Percentiles rank a stretch among this genome's conserved stretches.
Evolutionary conservation across 2,329 filamentous ascomycete genomes (phyloP).

Genomic region (Ascomycota sp.): DNA sequence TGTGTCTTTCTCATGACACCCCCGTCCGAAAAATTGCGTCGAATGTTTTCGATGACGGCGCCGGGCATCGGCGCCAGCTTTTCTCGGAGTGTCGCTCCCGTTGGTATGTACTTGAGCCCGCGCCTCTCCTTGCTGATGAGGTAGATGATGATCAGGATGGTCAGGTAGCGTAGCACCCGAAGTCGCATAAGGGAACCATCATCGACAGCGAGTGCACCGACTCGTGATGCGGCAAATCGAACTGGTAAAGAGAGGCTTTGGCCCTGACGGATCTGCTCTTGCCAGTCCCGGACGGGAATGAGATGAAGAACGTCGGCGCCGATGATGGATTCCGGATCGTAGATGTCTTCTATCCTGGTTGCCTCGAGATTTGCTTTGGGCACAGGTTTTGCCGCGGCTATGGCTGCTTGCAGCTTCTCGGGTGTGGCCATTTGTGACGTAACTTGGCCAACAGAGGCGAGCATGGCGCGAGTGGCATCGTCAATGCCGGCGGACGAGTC

Average conservation of each 20-base stretch:
- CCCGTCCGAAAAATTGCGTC: slow-evolving; percentile 45
- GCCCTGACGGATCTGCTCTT: slow-evolving; percentile 39
- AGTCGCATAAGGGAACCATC: slow-evolving; percentile 31
- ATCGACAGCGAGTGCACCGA: slow-evolving; percentile 31
- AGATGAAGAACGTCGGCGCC: slow-evolving; percentile 45
- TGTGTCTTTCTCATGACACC: slow-evolving; percentile 51
- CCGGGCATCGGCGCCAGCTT: slow-evolving; percentile 36
- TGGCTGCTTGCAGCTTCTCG: slow-evolving; percentile 41
- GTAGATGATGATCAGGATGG: slow-evolving; percentile 34
- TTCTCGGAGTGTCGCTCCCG: slow-evolving; percentile 39
- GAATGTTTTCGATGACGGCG: slow-evolving; percentile 43
- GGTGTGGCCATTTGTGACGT: slow-evolving; percentile 46
- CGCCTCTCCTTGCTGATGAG: slow-evolving; percentile 23
- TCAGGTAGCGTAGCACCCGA: slow-evolving; percentile 38
- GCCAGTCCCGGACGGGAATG: slow-evolving; percentile 55
- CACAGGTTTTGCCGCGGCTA: slow-evolving; percentile 51
- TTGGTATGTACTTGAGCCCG: slow-evolving; percentile 30
- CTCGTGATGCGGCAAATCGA: slow-evolving; percentile 43
- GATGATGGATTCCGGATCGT: slow-evolving; percentile 45
- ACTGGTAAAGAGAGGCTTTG: slow-evolving; percentile 36
- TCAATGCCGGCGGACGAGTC: slow-evolving; percentile 28
- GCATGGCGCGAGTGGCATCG: slow-evolving; percentile 34
- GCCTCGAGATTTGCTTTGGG: slow-evolving; percentile 50
- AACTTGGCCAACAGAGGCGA: slow-evolving; percentile 40
- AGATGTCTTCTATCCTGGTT: slow-evolving; percentile 49